Evolutionary conservation across 345 rosid genomes (phyloP).

Genomic region (Linum trigynum): DNA sequence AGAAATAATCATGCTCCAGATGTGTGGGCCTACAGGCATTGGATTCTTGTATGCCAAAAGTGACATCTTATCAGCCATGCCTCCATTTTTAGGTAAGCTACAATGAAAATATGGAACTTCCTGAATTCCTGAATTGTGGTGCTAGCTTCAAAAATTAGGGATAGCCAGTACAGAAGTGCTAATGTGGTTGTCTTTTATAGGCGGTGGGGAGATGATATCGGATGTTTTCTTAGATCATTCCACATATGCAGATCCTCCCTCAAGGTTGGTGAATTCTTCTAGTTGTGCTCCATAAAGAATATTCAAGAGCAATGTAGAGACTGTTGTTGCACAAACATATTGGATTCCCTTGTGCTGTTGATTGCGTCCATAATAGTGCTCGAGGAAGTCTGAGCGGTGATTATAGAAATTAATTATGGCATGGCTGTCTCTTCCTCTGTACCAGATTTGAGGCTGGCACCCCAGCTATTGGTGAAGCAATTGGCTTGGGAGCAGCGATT

Average conservation of each 20-base stretch:
- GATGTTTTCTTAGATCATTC: slow-evolving; percentile 94
- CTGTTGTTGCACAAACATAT: neutral
- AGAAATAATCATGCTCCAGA: slow-evolving; percentile 90
- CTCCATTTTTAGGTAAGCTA: slow-evolving; percentile 87
- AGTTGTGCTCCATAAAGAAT: neutral
- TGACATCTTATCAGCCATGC: slow-evolving; percentile 60
- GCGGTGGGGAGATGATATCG: slow-evolving; percentile 97
- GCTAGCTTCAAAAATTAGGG: neutral
- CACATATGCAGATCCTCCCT: slow-evolving; percentile 89
- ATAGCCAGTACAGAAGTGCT: neutral
- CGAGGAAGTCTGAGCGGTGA: neutral
- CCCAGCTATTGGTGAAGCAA: slow-evolving; percentile 94
- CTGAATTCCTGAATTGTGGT: neutral
- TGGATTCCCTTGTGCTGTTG: neutral
- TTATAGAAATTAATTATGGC: neutral
- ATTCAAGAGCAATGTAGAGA: neutral
- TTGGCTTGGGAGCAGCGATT: slow-evolving; percentile 89
- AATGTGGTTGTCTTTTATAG: slow-evolving; percentile 24
- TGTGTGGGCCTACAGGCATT: slow-evolving; percentile 99
- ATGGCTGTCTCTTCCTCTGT: slow-evolving; percentile 10
- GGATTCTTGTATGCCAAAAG: slow-evolving; percentile 91
- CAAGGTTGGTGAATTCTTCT: slow-evolving; percentile 46
- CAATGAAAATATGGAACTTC: neutral
- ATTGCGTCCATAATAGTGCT: neutral
- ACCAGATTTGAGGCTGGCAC: slow-evolving; percentile 97